Conservation (phyloP, 1,284 basidiomycete genomes). For the Trichosporon sp. region DNA sequence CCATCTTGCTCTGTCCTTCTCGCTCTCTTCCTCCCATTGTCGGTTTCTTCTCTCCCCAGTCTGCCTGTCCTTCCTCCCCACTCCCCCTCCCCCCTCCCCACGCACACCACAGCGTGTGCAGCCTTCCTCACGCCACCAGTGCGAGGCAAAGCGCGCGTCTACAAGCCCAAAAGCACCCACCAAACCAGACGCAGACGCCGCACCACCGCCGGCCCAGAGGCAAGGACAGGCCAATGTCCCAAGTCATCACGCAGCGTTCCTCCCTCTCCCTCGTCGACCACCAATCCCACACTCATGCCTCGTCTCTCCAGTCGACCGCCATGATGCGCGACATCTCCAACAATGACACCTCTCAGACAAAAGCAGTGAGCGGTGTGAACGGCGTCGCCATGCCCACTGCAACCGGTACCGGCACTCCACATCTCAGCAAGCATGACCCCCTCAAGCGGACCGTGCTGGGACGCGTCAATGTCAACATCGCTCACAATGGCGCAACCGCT, state of each 20-base stretch:
- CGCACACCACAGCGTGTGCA: neutral
- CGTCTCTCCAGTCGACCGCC: neutral
- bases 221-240: conserved; percentile 1
- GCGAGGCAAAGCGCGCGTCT: no score
- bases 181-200: no score
- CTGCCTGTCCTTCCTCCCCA: neutral
- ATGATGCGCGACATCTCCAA: conserved; percentile 1
- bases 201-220: neutral
- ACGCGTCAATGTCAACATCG: conserved; percentile 19
- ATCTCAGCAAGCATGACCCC: neutral
- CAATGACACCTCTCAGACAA: neutral
- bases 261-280: neutral
- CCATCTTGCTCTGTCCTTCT: neutral
- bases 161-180: no score
- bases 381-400: neutral
- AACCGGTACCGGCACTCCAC: neutral
- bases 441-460: conserved; percentile 11
- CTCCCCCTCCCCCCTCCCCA: neutral
- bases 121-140: neutral
- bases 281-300: neutral
- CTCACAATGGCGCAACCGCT: neutral
- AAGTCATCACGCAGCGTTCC: neutral
- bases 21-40: neutral
- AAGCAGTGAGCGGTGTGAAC: neutral
- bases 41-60: neutral